A percentile compares a stretch with the other conserved stretches of the same genome.
These are phyloP conservation scores for Chamaecyparis obtusa DNA, from an alignment of 75 land plant species.

Conservation along the genomic window DNA sequence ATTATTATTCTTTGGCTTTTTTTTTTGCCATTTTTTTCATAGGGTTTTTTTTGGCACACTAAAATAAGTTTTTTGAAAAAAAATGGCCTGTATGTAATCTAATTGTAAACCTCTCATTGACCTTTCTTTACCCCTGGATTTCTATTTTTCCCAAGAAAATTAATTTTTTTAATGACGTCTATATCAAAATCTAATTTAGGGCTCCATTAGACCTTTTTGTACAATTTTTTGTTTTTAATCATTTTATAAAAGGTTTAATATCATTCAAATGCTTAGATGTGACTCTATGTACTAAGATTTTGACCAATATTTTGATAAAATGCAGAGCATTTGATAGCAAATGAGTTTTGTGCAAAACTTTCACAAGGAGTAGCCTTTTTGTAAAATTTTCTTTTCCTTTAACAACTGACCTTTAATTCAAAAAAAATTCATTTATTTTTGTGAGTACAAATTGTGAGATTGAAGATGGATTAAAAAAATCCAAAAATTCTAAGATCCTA, in stretches of 20 bases:
- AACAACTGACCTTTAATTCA: not conserved
- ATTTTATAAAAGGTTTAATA: no score
- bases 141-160: no score
- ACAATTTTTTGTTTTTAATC: not conserved
- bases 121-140: no score
- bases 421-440: not conserved
- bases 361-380: conserved; percentile 83
- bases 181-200: not conserved
- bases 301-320: not conserved
- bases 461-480: conserved; percentile 80
- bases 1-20: no score
- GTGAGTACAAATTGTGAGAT: conserved; percentile 62
- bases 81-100: no score
- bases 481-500: conserved; percentile 71
- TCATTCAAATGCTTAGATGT: not conserved
- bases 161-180: no score
- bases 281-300: not conserved
- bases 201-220: not conserved
- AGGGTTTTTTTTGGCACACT: no score
- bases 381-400: not conserved
- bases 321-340: conserved; percentile 82
- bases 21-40: no score
- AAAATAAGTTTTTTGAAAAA: no score
- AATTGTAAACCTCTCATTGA: no score
- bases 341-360: conserved; percentile 88